Percentiles rank a stretch among this genome's conserved stretches.
These are phyloP conservation scores for Angomonas deanei DNA, from an alignment of 208 protist species.

Conservation along the genomic window DNA sequence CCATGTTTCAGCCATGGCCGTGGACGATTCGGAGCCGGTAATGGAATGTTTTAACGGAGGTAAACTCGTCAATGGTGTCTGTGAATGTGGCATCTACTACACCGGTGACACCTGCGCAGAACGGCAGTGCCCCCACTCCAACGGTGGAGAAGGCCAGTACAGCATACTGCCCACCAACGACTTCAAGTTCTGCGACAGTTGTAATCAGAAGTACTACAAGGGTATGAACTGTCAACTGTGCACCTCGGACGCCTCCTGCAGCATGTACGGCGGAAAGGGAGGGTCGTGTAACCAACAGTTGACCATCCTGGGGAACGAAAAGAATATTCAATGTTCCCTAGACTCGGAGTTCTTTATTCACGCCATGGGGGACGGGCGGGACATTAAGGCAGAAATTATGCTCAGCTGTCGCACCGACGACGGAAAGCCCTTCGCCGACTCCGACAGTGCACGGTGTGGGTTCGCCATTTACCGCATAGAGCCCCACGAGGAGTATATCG, in stretches of 20 bases:
- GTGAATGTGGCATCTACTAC: constrained; percentile 62
- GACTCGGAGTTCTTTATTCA: constrained; percentile 45
- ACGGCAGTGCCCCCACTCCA: constrained; percentile 63
- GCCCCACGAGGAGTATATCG: constrained; percentile 44
- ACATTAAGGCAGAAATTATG: constrained; percentile 49
- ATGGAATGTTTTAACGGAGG: constrained; percentile 55
- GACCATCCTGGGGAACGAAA: constrained; percentile 49
- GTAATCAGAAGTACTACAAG: constrained; percentile 24
- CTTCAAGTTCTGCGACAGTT: constrained; percentile 36
- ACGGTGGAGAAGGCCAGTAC: constrained; percentile 24
- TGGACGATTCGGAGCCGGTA: neutral
- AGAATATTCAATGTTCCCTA: constrained; percentile 74
- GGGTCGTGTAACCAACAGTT: constrained; percentile 38
- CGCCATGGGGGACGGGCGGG: constrained; percentile 56
- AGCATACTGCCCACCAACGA: constrained; percentile 34
- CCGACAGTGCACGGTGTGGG: constrained; percentile 27
- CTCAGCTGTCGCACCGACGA: constrained; percentile 69
- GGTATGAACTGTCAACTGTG: constrained; percentile 77
- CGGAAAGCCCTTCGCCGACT: constrained; percentile 35
- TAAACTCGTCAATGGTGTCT: constrained; percentile 15
- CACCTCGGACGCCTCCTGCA: constrained; percentile 41
- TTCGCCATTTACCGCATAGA: constrained; percentile 79
- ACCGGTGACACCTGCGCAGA: constrained; percentile 34
- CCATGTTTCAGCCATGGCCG: neutral
- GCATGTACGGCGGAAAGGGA: constrained; percentile 8